Evolutionary conservation across 306 rosid genomes (phyloP), one percentile per base, ranked within the genome.

Genomic region (Glycyrrhiza uralensis): DNA sequence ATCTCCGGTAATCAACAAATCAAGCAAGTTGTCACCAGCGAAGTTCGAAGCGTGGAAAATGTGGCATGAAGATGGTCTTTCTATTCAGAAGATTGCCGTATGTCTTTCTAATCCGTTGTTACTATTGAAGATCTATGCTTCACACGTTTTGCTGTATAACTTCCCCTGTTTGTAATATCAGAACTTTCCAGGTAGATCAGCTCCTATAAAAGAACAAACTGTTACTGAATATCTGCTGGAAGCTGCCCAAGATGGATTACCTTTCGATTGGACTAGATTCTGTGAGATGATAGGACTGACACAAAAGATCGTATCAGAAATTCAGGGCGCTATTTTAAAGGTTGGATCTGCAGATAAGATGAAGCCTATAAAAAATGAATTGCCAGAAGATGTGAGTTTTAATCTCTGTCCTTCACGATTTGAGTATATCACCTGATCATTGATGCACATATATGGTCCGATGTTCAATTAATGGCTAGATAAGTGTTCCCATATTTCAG

Each of bases 361-460:
- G 83, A 92, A 90, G 88, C 92, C 96, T 76, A 86, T 92, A 71
- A 92, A 92, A 80, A 84, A 85, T 30, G 95, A 90, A 82, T 75
- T 92, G 72, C 88, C 88, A 15, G 98, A 90, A 79, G 84, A 88
- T 0, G 98, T 92, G 84, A 87, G 96, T 83, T 75, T 15, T 47
- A 32, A 35, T 20, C 56, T 72, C 56, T 30, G 58, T 33, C 65
- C 71, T 23, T 78, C 20, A 1, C 57, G 12, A 22, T 69, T 65
- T 32, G 41, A 55, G 18, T 39, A 29, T 60, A 65, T 76, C 24
- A 69, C 23, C 41, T 69, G 55, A 29, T 39, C 29, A 32, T 52
- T 57, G n/a, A 68, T 68, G 38, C 33, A 38, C 13, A 42, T 66
- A 15, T 45, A 24, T 18, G 5, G 18, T 47, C 36, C 47, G 32